These are phyloP conservation scores for Nepenthes alata DNA, from an alignment of 179 eudicot genomes.

Conservation along the genomic window DNA sequence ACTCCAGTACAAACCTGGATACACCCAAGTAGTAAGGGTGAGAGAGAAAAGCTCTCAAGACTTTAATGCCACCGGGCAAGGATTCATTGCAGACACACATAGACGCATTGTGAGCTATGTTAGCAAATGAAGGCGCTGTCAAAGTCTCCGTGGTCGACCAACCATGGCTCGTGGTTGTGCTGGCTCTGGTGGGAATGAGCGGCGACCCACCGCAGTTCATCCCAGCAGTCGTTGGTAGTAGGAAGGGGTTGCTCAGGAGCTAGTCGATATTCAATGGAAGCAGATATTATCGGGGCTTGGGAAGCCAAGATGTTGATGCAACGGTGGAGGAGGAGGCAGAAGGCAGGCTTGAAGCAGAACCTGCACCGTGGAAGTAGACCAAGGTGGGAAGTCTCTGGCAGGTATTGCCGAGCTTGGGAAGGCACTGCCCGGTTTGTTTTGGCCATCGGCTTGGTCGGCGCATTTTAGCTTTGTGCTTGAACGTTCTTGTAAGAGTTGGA, in stretches of 20 bases:
- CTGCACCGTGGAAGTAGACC: constrained; percentile 39
- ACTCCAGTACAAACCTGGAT: neutral
- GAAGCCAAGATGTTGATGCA: constrained; percentile 19
- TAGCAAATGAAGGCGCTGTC: constrained; percentile 18
- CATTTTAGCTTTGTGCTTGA: too few relatives aligned
- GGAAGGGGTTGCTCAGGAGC: neutral
- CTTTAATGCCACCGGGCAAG: neutral
- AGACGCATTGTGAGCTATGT: constrained; percentile 25
- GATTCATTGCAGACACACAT: constrained; percentile 10
- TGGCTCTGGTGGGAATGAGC: neutral
- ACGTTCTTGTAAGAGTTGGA: too few relatives aligned
- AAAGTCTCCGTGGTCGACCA: constrained; percentile 15
- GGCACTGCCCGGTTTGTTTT: constrained; percentile 26
- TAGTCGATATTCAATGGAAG: constrained; percentile 28
- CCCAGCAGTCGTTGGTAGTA: neutral
- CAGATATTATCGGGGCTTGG: constrained; percentile 15
- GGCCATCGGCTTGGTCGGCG: too few relatives aligned
- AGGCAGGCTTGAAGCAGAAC: constrained; percentile 38
- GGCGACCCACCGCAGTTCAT: neutral
- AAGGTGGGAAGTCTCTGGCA: constrained; percentile 15
- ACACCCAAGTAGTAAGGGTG: constrained; percentile 3
- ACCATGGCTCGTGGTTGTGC: constrained; percentile 12
- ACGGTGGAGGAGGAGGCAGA: constrained; percentile 18
- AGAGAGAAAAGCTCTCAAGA: constrained; percentile 19
- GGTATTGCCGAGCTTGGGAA: constrained; percentile 18